Evolutionary conservation across 2,329 filamentous ascomycete species (phyloP).

Genomic region (Pestalotiopsis sp.): DNA sequence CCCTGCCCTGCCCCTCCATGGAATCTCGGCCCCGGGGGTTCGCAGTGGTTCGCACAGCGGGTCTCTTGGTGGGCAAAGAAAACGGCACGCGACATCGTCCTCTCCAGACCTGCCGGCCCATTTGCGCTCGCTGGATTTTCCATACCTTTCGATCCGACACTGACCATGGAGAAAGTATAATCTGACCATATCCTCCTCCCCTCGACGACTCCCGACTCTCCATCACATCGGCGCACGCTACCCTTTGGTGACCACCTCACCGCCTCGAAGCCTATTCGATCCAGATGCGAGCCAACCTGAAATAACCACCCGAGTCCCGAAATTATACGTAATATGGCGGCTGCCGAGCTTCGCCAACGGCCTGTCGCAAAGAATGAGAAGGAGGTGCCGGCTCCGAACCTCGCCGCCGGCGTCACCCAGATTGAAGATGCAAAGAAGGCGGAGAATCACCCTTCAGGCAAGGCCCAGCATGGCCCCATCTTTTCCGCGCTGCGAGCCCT

Average conservation of each 20-base stretch:
- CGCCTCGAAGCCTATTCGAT: not conserved
- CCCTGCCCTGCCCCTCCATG: not conserved
- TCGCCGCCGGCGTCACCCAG: slow-evolving; percentile 19
- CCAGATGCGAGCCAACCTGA: not conserved
- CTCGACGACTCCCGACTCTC: not conserved
- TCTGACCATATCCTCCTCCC: not conserved
- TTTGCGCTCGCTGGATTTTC: not conserved
- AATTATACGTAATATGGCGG: slow-evolving; percentile 26
- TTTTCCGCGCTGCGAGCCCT: slow-evolving; percentile 53
- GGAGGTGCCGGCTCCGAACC: slow-evolving; percentile 29
- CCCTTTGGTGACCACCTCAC: not conserved
- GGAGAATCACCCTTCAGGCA: slow-evolving; percentile 53
- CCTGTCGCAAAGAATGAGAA: slow-evolving; percentile 17
- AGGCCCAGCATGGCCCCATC: slow-evolving; percentile 48
- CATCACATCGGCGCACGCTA: not conserved
- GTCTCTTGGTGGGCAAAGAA: not conserved
- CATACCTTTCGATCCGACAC: not conserved
- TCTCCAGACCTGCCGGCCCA: not conserved
- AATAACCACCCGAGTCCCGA: not conserved
- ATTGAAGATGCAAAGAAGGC: slow-evolving; percentile 19
- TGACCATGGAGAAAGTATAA: not conserved
- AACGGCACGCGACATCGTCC: not conserved
- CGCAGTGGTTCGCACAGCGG: not conserved
- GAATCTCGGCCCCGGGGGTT: not conserved
- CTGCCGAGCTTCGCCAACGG: slow-evolving; percentile 37